Evolutionary conservation across 306 rosid species (phyloP).

Genomic region (Trifolium repens): DNA sequence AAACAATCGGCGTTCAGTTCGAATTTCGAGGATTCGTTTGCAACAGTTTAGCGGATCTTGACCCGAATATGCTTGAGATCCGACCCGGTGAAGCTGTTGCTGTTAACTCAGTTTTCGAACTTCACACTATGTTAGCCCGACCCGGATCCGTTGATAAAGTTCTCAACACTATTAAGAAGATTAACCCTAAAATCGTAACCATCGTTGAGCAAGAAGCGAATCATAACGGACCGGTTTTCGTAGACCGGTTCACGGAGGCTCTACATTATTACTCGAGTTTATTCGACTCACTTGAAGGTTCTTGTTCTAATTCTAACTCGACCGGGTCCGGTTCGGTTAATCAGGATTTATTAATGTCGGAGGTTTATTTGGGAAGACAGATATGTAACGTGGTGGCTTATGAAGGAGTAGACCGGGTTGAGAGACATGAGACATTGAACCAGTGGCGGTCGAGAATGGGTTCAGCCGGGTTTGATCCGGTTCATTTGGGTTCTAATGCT

Average conservation of each 20-base stretch:
- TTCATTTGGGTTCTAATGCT: conserved; percentile 77
- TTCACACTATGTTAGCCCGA: conserved; percentile 64
- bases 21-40: conserved; percentile 74
- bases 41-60: conserved; percentile 71
- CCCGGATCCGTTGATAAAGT: conserved; percentile 70
- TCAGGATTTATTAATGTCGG: conserved; percentile 69
- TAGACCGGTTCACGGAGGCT: conserved; percentile 84
- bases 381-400: conserved; percentile 85
- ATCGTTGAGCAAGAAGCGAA: conserved; percentile 83
- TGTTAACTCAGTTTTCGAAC: conserved; percentile 77
- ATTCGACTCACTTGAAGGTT: conserved; percentile 81
- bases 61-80: conserved; percentile 64
- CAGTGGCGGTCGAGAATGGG: conserved; percentile 75
- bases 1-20: conserved; percentile 65
- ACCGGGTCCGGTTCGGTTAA: conserved; percentile 50
- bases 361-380: conserved; percentile 71
- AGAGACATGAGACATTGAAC: conserved; percentile 72
- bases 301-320: conserved; percentile 16
- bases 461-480: conserved; percentile 72
- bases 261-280: conserved; percentile 75
- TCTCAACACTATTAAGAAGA: conserved; percentile 52
- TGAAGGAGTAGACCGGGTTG: conserved; percentile 76
- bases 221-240: conserved; percentile 69
- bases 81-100: conserved; percentile 66
- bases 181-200: conserved; percentile 67